Base-by-base conservation (phyloP, 768 basidiomycete genomes). In the Leccinum ochraceum region DNA sequence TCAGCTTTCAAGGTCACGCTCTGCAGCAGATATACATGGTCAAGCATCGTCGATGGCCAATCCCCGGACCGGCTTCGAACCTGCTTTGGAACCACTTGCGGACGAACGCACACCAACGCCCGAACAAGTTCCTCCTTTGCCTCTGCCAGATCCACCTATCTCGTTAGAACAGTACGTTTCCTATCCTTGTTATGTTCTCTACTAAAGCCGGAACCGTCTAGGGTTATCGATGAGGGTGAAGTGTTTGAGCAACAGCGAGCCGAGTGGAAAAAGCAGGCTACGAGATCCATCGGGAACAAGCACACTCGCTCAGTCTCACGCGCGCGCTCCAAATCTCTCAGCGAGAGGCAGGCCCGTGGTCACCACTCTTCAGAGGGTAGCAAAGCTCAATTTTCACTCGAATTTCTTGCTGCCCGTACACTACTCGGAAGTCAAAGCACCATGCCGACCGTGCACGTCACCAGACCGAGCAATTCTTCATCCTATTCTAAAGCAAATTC, bases 381-480 rank as follows among this genome's bases (percentile, higher is more conserved):
- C 22, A 22, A 22, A 22, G 22, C 22, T 22, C 22, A 22, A 22
- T 22, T 22, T 22, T 22, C 22, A 22, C 22, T 22, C 22, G 22
- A 22, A 22, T 22, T 22, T 22, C 22, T 22, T 22, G 22, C 22
- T 22, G 22, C 22, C 22, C 22, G 22, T 22, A 22, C 22, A 22
- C 22, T 86, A 37, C 77, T 90, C 1, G 90, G 90, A 4, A 83
- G 80, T 63, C 90, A 92, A 74, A 74, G 79, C 48, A 66, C 81
- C 20, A 78, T 84, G 32, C 85, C 87, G 0, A 74, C 20, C 67
- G 63, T 74, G 49, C 69, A 69, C 28, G 57, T 68, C 59, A 61
- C 68, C 42, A 59, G 59, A 56, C 63, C 71, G 6, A 62, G 61
- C 53, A 39, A 17, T 3, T 58, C 64, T 9, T 61, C 67, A 16